A percentile compares a stretch with the other conserved stretches of the same genome.
These are phyloP conservation scores for Nicotiana rustica DNA, from an alignment of 305 asterid species.

Conservation along the genomic window DNA sequence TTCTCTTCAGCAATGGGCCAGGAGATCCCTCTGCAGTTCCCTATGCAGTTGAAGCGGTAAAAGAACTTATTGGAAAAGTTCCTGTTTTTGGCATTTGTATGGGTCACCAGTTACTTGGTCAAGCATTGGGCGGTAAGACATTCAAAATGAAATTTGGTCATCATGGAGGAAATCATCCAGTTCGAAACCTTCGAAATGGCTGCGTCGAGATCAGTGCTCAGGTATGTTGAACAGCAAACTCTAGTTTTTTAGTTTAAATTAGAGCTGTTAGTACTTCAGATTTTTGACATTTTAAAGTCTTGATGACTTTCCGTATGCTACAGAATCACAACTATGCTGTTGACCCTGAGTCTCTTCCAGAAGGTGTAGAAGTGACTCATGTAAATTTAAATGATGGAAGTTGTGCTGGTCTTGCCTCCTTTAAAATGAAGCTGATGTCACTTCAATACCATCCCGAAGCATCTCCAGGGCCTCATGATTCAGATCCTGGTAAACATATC, in stretches of 20 bases:
- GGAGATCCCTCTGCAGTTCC: constrained; percentile 99
- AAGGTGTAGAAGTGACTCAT: constrained; percentile 70
- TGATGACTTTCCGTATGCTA: constrained; percentile 33
- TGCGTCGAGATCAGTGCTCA: constrained; percentile 95
- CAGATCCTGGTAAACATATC: constrained; percentile 52
- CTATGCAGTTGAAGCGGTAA: constrained; percentile 87
- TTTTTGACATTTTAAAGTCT: not conserved
- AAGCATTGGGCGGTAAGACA: constrained; percentile 95
- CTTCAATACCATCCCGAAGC: too few relatives aligned
- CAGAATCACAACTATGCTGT: constrained; percentile 98
- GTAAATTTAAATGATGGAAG: too few relatives aligned
- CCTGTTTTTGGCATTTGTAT: constrained; percentile 96
- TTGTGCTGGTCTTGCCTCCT: too few relatives aligned
- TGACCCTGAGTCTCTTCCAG: constrained; percentile 84
- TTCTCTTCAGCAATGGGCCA: constrained; percentile 94
- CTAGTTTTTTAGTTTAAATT: not conserved
- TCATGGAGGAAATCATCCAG: constrained; percentile 98
- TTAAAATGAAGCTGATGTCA: too few relatives aligned
- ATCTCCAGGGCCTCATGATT: too few relatives aligned
- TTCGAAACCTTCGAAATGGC: constrained; percentile 74
- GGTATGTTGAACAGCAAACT: constrained; percentile 49
- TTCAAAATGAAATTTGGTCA: constrained; percentile 98
- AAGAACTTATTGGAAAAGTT: constrained; percentile 76
- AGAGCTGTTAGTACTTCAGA: not conserved
- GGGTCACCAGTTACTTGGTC: constrained; percentile 99